These are phyloP conservation scores for Pterocarpus santalinus DNA, from an alignment of 306 rosid species.

Conservation along the genomic window DNA sequence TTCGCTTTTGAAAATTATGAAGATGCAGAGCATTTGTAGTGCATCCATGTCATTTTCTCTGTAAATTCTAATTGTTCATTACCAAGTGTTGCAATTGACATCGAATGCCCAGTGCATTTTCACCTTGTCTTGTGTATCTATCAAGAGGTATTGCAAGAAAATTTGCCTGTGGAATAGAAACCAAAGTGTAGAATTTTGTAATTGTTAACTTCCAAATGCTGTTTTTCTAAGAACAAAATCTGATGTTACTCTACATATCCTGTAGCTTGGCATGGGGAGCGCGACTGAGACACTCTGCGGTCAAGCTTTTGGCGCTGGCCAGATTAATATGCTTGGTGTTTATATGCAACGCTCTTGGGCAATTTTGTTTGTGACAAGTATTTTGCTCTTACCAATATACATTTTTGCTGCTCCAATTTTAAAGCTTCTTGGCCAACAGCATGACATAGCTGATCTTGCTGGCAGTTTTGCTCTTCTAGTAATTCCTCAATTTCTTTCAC, in stretches of 20 bases:
- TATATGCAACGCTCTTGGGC: constrained; percentile 94
- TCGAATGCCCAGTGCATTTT: not conserved
- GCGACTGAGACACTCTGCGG: constrained; percentile 94
- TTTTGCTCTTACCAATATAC: constrained; percentile 73
- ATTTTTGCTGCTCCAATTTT: constrained; percentile 74
- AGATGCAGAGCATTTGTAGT: constrained; percentile 17
- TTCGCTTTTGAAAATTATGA: not conserved
- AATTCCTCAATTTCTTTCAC: constrained; percentile 81
- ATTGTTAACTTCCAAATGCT: constrained; percentile 4
- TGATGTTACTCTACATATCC: constrained; percentile 24
- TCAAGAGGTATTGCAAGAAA: not conserved
- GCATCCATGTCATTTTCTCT: not conserved
- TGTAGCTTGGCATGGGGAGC: constrained; percentile 90
- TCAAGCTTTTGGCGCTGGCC: constrained; percentile 96
- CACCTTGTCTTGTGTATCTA: not conserved
- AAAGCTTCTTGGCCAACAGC: constrained; percentile 75
- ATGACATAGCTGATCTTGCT: constrained; percentile 76
- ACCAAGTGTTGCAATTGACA: constrained; percentile 9
- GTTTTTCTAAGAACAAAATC: not conserved
- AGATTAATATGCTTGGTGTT: constrained; percentile 74
- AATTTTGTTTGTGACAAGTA: constrained; percentile 59
- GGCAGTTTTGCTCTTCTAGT: constrained; percentile 62
- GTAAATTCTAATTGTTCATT: not conserved
- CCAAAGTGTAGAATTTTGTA: not conserved
- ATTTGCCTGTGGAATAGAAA: not conserved